Evolutionary conservation across 1,139 yeast genomes (phyloP), one percentile per base, ranked within the genome.

Genomic region (Kodamaea ohmeri): DNA sequence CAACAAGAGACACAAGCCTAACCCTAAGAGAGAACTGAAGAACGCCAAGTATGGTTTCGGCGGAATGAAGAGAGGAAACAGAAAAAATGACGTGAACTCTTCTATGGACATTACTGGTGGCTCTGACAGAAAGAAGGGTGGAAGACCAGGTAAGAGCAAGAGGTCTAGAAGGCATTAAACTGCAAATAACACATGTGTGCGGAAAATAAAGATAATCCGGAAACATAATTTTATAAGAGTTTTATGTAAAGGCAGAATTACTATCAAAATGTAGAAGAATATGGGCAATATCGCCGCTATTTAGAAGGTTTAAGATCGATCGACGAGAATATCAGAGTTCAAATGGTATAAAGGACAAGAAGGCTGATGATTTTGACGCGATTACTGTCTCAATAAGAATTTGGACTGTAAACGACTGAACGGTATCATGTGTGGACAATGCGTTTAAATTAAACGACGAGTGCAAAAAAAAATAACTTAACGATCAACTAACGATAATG

Each of bases 71-170:
- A 71, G 90, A 55, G 81, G 79, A 53, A 68, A 69, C 58, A 79
- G 87, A 61, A 72, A 76, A 58, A 87, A 87, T 56, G 90, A 85
- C 53, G 82, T 90, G 22, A 73, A 73, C 38, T 82, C 92, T 22
- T 75, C 89, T 32, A 78, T 79, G 42, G 94, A 86, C 57, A 66
- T 86, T 40, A 67, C 81, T 40, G 86, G 77, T 6, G 83, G 80
- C 62, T 71, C 77, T 20, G 56, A 70, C 38, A 41, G 40, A 27
- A 80, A 74, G 56, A 77, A 73, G 80, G 67, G 65, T 47, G 54
- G 53, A 16, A 78, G 95, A 66, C 90, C 87, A 19, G 95, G 95
- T 38, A 86, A 85, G 71, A 80, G 82, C 56, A 84, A 76, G 67
- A 64, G 75, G 50, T 48, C 61, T 15, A 49, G 53, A 46, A 48